Evolutionary conservation across 1,284 basidiomycete species (phyloP), one percentile per base, ranked within the genome.

Genomic region (Volvariella volvacea): DNA sequence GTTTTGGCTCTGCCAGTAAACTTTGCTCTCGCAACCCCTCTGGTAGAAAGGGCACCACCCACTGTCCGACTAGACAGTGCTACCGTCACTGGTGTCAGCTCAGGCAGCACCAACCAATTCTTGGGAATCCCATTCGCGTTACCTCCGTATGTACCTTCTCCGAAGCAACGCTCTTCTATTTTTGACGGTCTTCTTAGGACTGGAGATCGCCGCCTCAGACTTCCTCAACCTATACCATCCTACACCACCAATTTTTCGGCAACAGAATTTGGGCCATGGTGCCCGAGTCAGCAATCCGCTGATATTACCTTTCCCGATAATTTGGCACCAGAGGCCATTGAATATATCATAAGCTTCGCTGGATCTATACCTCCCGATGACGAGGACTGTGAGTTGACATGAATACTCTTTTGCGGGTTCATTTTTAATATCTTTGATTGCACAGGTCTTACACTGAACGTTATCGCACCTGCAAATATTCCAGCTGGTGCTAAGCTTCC

Each of bases 381-480:
- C 48, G 76, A 80, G 55, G 74, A 78, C 52, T 80, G 76, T 76
- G 44, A 52, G 68, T 44, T n/a, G n/a, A n/a, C n/a, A n/a, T n/a
- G n/a, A 34, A 33, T 14, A n/a, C 3, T 16, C 40, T 20, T 28
- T n/a, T n/a, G n/a, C n/a, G n/a, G n/a, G n/a, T n/a, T n/a, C n/a
- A n/a, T n/a, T n/a, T n/a, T n/a, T 15, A 19, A 14, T 28, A 12
- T 40, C 33, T 21, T 19, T 38, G 20, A n/a, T 34, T 41, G 40
- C n/a, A 19, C n/a, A 74, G 79, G 81, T 54, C 61, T 83, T 17
- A 73, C 70, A 0, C 56, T 83, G 49, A 82, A 83, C 54, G 68
- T 84, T 3, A 64, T 76, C 31, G 71, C 66, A 17, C 74, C 79
- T 3, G 55, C 66, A 0, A 63, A 58, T 20, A 61, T 66, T 0